A percentile compares a stretch with the other conserved stretches of the same genome.
phyloP scores from a whole-genome alignment of 1,284 basidiomycete genomes.

The Ustilago tritici region DNA sequence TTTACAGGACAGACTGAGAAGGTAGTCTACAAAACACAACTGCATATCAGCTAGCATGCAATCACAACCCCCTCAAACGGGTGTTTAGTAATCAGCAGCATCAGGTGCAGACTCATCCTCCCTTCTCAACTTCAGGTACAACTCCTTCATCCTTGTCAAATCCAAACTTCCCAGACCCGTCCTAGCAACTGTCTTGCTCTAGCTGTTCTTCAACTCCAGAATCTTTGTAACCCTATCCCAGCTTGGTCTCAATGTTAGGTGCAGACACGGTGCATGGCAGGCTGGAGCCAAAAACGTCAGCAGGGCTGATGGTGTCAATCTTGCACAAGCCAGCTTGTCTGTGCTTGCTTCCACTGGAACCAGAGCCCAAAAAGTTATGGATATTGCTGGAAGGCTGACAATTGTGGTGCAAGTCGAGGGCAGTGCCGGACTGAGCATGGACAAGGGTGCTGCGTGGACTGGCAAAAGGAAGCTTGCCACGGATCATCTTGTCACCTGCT shows the following conservation, averaged over 20 bases:
- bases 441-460: constrained; percentile 48
- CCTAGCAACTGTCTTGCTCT: too few species aligned
- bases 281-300: constrained; percentile 62
- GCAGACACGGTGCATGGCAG: constrained; percentile 40
- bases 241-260: constrained; percentile 24
- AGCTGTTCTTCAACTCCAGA: too few species aligned
- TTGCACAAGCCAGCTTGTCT: constrained; percentile 40
- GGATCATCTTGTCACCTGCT: constrained; percentile 43
- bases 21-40: too few species aligned
- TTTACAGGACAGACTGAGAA: too few species aligned
- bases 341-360: constrained; percentile 22
- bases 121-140: too few species aligned
- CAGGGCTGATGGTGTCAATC: constrained; percentile 65
- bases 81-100: too few species aligned
- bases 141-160: too few species aligned
- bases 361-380: constrained; percentile 34
- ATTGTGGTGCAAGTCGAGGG: constrained; percentile 24
- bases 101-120: too few species aligned
- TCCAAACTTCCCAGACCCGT: too few species aligned
- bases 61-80: too few species aligned
- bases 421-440: constrained; percentile 43
- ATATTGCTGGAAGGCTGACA: constrained; percentile 45
- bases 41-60: too few species aligned
- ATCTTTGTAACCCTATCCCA: too few species aligned
- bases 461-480: constrained; percentile 43